A percentile compares a stretch with the other conserved stretches of the same genome.
phyloP scores from a whole-genome alignment of 257 asterid species.

The Plantago major region DNA sequence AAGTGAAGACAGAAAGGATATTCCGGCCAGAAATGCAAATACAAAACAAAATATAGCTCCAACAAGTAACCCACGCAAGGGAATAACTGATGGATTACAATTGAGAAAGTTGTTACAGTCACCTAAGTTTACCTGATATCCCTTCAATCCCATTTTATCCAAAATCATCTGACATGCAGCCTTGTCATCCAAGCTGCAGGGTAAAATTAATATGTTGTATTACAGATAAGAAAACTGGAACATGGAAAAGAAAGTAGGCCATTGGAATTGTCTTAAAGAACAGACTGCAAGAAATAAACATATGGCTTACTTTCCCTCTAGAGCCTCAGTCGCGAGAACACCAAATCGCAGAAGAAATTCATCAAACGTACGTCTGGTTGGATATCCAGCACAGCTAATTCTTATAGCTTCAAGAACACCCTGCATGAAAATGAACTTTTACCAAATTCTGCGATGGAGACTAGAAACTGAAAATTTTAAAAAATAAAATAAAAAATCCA shows the following conservation, averaged over 20 bases:
- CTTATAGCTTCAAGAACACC: constrained; percentile 99
- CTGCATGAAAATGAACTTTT: constrained; percentile 29
- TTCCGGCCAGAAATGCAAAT: background rate
- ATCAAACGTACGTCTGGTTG: constrained; percentile 92
- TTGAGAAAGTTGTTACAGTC: background rate
- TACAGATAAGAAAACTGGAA: constrained; percentile 14
- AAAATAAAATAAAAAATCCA: background rate
- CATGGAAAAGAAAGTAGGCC: constrained; percentile 7
- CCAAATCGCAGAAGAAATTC: constrained; percentile 98
- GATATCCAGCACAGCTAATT: constrained; percentile 99
- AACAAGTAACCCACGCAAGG: background rate
- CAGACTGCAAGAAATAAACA: constrained; percentile 7
- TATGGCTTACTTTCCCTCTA: constrained; percentile 65
- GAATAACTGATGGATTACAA: constrained; percentile 11
- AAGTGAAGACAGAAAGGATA: constrained; percentile 9
- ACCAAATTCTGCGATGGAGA: constrained; percentile 4
- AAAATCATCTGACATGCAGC: constrained; percentile 80
- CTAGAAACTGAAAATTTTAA: background rate
- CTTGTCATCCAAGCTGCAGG: constrained; percentile 79
- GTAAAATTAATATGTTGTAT: constrained; percentile 12
- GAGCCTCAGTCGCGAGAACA: constrained; percentile 82
- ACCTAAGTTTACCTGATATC: constrained; percentile 71
- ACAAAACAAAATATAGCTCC: background rate
- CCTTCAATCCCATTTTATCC: constrained; percentile 83
- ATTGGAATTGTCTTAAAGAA: background rate